Evolutionary conservation across 179 eudicot species (phyloP), one percentile per base, ranked within the genome.

Genomic region (Drosera spatulata): DNA sequence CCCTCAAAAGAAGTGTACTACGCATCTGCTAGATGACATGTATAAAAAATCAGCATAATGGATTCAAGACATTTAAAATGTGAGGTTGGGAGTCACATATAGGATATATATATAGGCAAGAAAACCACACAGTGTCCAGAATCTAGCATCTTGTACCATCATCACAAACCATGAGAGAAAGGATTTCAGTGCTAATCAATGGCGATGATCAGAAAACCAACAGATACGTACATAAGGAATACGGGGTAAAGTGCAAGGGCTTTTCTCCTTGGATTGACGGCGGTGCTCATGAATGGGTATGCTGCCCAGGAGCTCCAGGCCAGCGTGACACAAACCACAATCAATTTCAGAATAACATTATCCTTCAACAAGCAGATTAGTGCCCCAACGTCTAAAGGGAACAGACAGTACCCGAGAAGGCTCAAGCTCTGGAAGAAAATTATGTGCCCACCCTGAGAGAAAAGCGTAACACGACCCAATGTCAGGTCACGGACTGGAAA

Each of bases 221-320:
- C 98, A 54, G 98, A 88, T 33, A 91, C 89, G 53, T 91, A 91
- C 98, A 91, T 91, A 64, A 91, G 96, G 52, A 88, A 72, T 48
- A 91, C 98, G 4, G 98, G 98, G 69, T 88, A 91, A 50, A 91
- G 93, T 0, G 98, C 98, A 7, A 91, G 87, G 9, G 98, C 98
- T 80, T 91, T 91, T 80, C 98, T 82, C 66, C 87, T 77, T 2
- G 96, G 98, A 62, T 79, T 85, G n/a, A 91, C 98, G 3, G 98
- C 98, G 0, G 81, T 82, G 67, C 98, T 88, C 91, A 89, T 91
- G 78, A 91, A 91, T 6, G 98, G 98, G 73, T 91, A 91, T 4
- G 98, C 98, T 41, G 98, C 95, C 98, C 98, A 91, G 13, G 95
- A 88, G 73, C 98, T 91, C 98, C 98, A 91, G 2, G 87, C 88